Evolutionary conservation across 1,139 yeast species (phyloP).

Genomic region (Scheffersomyces quercinus): DNA sequence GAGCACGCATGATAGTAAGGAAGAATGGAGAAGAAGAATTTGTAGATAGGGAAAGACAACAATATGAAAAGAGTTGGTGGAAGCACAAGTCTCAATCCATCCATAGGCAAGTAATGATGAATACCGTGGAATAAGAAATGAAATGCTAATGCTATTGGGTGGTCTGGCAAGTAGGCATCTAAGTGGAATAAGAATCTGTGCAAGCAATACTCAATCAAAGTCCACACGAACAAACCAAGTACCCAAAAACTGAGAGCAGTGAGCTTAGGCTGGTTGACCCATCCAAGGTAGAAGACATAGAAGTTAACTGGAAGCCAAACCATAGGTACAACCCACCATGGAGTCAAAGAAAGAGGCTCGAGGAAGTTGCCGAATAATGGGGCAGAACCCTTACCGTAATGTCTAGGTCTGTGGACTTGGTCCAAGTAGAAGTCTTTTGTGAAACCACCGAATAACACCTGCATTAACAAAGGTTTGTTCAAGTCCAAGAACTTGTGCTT

Average conservation of each 20-base stretch:
- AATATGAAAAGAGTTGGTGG: conserved; percentile 81
- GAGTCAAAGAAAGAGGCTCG: conserved; percentile 49
- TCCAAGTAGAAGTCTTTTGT: conserved; percentile 87
- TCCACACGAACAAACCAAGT: conserved; percentile 85
- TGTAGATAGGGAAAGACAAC: conserved; percentile 47
- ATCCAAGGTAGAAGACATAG: conserved; percentile 46
- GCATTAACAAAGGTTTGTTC: conserved; percentile 75
- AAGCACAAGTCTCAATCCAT: conserved; percentile 85
- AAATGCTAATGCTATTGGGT: conserved; percentile 68
- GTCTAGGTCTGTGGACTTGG: conserved; percentile 97
- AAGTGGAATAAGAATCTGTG: conserved; percentile 94
- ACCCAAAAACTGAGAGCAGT: conserved; percentile 46
- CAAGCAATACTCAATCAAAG: conserved; percentile 79
- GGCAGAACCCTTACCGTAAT: conserved; percentile 80
- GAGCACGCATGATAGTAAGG: conserved; percentile 52
- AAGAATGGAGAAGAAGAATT: conserved; percentile 36
- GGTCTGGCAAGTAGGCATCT: conserved; percentile 82
- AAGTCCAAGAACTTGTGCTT: conserved; percentile 87
- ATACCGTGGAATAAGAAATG: conserved; percentile 94
- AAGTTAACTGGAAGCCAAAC: conserved; percentile 84
- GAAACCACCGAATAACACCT: conserved; percentile 73
- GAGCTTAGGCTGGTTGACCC: conserved; percentile 33
- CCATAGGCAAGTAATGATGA: conserved; percentile 98
- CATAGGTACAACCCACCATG: conserved; percentile 75
- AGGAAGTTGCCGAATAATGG: conserved; percentile 58